Conservation (phyloP, 306 rosid genomes). For the Cucurbita pepo region DNA sequence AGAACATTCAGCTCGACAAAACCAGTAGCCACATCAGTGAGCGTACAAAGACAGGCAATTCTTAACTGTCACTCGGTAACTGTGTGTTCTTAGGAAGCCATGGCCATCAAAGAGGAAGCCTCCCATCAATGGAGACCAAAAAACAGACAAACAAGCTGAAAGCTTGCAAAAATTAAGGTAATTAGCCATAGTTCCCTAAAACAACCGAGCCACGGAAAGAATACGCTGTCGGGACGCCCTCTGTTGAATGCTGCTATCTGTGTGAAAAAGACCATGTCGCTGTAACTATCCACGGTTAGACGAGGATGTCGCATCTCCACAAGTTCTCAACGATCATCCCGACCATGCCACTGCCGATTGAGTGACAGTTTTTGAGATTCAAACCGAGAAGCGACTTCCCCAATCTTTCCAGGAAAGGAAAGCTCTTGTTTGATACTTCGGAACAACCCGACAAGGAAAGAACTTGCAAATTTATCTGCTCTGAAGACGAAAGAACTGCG, state of each 20-base stretch:
- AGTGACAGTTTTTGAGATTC: slow-evolving; percentile 7
- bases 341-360: background rate
- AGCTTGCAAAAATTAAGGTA: slow-evolving; percentile 6
- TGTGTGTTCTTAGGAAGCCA: background rate
- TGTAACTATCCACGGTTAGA: background rate
- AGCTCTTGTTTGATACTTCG: slow-evolving; percentile 5
- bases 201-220: background rate
- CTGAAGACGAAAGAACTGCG: background rate
- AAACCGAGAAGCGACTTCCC: slow-evolving; percentile 2
- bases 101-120: slow-evolving; percentile 8
- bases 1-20: slow-evolving; percentile 6
- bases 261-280: slow-evolving; percentile 2
- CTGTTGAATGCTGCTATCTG: slow-evolving; percentile 1
- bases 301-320: slow-evolving; percentile 11
- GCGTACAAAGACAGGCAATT: background rate
- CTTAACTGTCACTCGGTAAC: background rate
- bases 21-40: background rate
- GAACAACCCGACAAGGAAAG: slow-evolving; percentile 5
- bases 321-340: slow-evolving; percentile 2
- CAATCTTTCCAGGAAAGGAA: slow-evolving; percentile 7
- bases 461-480: slow-evolving; percentile 7
- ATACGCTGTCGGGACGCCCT: background rate
- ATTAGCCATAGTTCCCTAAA: slow-evolving; percentile 1
- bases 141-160: slow-evolving; percentile 5
- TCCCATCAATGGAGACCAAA: background rate